Percentiles rank a stretch among this genome's conserved stretches.
Evolutionary conservation across 257 asterid species (phyloP).

Genomic region (Asclepias syriaca): DNA sequence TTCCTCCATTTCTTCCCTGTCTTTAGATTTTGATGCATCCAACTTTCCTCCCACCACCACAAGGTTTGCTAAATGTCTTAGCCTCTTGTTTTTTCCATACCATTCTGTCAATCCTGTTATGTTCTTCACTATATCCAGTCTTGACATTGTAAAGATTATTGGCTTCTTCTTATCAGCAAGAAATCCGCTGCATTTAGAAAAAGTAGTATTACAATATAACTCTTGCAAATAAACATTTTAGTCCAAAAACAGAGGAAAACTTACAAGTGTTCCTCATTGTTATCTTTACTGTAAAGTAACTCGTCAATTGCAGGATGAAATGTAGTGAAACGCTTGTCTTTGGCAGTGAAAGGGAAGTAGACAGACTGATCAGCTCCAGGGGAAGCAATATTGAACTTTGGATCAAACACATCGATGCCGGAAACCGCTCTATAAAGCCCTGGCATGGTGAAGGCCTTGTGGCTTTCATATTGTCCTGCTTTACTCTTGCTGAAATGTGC

Average conservation of each 20-base stretch:
- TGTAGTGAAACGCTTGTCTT: conserved; percentile 41
- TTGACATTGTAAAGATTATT: conserved; percentile 80
- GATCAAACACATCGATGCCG: conserved; percentile 71
- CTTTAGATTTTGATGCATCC: conserved; percentile 71
- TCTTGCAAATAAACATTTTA: too few species aligned
- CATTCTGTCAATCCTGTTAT: conserved; percentile 76
- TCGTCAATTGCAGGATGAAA: conserved; percentile 59
- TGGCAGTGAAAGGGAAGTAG: conserved; percentile 63
- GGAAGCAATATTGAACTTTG: conserved; percentile 80
- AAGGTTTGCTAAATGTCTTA: conserved; percentile 58
- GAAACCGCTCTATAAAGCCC: conserved; percentile 74
- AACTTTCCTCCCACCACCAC: conserved; percentile 81
- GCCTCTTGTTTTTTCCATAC: conserved; percentile 65
- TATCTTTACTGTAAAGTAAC: conserved; percentile 51
- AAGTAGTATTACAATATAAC: too few species aligned
- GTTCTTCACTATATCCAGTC: conserved; percentile 76
- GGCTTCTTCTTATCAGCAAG: conserved; percentile 68
- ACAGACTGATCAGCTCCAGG: conserved; percentile 91
- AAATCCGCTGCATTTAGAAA: conserved; percentile 44
- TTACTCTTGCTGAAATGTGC: conserved; percentile 47
- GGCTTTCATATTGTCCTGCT: conserved; percentile 88
- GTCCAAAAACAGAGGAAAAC: conserved; percentile 6
- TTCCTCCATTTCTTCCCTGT: conserved; percentile 82
- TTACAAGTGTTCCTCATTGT: conserved; percentile 74
- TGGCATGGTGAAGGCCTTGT: conserved; percentile 73